Evolutionary conservation across 495 filamentous ascomycete species (phyloP).

Genomic region (Staphylotrichum longicolle): DNA sequence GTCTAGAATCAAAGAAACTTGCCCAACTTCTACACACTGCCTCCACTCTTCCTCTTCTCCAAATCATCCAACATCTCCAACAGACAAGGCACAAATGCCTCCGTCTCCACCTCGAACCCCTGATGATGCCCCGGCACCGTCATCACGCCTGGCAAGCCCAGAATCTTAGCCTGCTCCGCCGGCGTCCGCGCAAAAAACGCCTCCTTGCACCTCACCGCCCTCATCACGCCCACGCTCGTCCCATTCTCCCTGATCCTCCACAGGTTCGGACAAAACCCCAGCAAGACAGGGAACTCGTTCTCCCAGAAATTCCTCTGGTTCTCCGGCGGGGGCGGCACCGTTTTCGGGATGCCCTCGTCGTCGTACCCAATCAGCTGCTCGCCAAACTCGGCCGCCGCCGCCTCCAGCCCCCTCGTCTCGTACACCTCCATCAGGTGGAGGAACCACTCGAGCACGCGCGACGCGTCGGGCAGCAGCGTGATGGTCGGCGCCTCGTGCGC

Average conservation of each 20-base stretch:
- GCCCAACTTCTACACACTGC: neutral
- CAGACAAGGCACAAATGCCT: conserved; percentile 25
- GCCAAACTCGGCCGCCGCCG: conserved; percentile 14
- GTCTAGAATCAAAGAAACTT: neutral
- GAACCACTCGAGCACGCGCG: conserved; percentile 21
- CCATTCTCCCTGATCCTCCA: conserved; percentile 23
- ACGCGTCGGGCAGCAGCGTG: conserved; percentile 26
- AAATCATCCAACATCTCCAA: conserved; percentile 19
- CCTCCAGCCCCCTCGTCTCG: conserved; percentile 18
- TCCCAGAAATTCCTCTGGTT: conserved; percentile 29
- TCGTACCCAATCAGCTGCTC: conserved; percentile 22
- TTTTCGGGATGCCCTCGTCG: conserved; percentile 22
- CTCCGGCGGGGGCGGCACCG: conserved; percentile 9
- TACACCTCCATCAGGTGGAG: conserved; percentile 22
- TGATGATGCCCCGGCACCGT: conserved; percentile 32
- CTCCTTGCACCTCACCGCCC: conserved; percentile 25
- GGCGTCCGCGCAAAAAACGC: conserved; percentile 29
- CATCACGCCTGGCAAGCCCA: conserved; percentile 20
- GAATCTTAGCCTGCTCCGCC: conserved; percentile 26
- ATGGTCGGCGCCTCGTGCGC: conserved; percentile 30
- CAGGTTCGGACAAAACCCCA: conserved; percentile 28
- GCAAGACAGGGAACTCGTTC: conserved; percentile 25
- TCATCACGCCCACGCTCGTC: conserved; percentile 27
- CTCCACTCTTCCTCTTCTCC: conserved; percentile 17
- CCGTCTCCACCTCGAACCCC: conserved; percentile 30